These are phyloP conservation scores for Ophiostoma tasmaniense DNA, from an alignment of 2,329 filamentous ascomycete genomes.

Conservation along the genomic window DNA sequence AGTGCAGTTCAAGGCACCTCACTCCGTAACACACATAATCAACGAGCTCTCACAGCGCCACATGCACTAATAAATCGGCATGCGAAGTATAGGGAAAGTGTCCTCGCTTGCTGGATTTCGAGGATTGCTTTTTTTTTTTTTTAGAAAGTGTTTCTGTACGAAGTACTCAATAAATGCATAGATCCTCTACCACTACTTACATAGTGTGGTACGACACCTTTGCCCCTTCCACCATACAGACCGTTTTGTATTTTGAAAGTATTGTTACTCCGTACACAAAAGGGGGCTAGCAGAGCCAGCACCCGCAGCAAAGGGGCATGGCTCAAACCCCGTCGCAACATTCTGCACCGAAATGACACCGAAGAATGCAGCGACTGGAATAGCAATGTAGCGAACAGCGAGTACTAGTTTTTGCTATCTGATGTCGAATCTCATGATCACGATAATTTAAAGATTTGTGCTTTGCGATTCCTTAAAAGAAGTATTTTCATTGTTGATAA, in stretches of 20 bases:
- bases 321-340: not conserved
- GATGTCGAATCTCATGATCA: not conserved
- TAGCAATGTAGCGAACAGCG: slow-evolving; percentile 1
- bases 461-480: not conserved
- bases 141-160: too few relatives aligned
- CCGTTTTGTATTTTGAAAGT: not conserved
- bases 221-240: not conserved
- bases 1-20: not conserved
- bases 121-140: too few relatives aligned
- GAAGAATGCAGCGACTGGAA: slow-evolving; percentile 6
- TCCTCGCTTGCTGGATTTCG: too few relatives aligned
- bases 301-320: not conserved
- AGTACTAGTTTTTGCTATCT: not conserved
- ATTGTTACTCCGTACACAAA: not conserved
- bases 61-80: too few relatives aligned
- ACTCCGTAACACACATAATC: too few relatives aligned
- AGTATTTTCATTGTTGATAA: not conserved
- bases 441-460: not conserved
- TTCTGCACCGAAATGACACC: slow-evolving; percentile 9
- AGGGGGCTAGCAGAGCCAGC: not conserved
- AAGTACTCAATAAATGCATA: too few relatives aligned
- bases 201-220: not conserved
- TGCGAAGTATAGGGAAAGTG: too few relatives aligned
- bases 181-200: not conserved
- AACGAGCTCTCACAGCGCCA: too few relatives aligned